These are phyloP conservation scores for Boletus pseudopeckii DNA, from an alignment of 768 basidiomycete genomes.

Conservation along the genomic window DNA sequence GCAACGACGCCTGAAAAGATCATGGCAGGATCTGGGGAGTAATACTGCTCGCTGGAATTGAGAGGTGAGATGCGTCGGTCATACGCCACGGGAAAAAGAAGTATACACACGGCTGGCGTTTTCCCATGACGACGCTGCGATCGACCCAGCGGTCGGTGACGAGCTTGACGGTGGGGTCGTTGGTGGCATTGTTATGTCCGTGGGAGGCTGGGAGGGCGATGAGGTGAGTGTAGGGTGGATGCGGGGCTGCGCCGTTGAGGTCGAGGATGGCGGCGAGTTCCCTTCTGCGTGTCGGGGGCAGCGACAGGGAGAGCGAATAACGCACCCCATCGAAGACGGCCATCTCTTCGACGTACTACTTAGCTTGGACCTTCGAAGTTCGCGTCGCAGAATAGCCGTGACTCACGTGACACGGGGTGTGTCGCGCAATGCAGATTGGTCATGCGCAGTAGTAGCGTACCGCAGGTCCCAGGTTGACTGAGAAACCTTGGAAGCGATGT, in stretches of 20 bases:
- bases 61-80: not conserved
- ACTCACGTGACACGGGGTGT: too few relatives aligned
- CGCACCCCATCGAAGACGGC: constrained; percentile 40
- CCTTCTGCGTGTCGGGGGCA: constrained; percentile 38
- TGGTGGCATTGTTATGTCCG: constrained; percentile 32
- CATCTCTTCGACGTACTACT: constrained; percentile 10
- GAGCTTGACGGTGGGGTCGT: constrained; percentile 35
- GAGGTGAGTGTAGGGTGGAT: constrained; percentile 49
- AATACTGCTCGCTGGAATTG: constrained; percentile 47
- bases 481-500: too few relatives aligned
- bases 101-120: constrained; percentile 52
- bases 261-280: constrained; percentile 49
- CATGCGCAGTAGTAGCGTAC: too few relatives aligned
- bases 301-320: constrained; percentile 50
- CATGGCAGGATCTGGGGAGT: constrained; percentile 72
- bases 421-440: too few relatives aligned
- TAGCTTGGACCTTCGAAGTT: not conserved
- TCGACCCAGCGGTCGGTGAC: constrained; percentile 67
- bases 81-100: not conserved
- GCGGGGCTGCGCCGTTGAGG: constrained; percentile 50
- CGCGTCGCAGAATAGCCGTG: not conserved
- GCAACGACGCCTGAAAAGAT: constrained; percentile 84
- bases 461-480: too few relatives aligned
- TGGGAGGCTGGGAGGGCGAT: constrained; percentile 52
- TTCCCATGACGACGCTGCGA: constrained; percentile 54